Percentiles rank a stretch among this genome's conserved stretches.
phyloP scores from a whole-genome alignment of 768 basidiomycete genomes.

The Podaxis carcinomalis region DNA sequence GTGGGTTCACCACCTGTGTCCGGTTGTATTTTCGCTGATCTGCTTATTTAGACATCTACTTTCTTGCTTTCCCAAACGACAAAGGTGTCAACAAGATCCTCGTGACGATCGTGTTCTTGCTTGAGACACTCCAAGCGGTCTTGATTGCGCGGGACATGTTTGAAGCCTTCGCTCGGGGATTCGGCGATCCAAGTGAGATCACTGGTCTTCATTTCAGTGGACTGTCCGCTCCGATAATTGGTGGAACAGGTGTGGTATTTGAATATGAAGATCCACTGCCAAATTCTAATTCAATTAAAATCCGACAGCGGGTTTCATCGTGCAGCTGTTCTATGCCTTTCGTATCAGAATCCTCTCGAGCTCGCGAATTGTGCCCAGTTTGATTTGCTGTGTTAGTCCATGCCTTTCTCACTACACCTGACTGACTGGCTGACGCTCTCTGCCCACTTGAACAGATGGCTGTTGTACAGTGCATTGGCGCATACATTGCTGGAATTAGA shows the following conservation, averaged over 20 bases:
- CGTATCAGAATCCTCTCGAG: conserved; percentile 26
- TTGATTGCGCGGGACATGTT: conserved; percentile 24
- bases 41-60: conserved; percentile 23
- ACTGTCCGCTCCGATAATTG: conserved; percentile 25
- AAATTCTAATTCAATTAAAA: neutral
- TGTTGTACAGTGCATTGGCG: neutral
- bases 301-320: conserved; percentile 24
- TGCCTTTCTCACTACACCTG: neutral
- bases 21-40: neutral
- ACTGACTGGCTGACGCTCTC: neutral
- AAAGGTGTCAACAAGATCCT: conserved; percentile 18
- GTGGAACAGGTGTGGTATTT: conserved; percentile 23
- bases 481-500: neutral
- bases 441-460: neutral
- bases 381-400: conserved; percentile 6
- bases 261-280: neutral
- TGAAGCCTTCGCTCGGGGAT: conserved; percentile 23
- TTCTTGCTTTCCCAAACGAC: conserved; percentile 28
- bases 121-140: conserved; percentile 25
- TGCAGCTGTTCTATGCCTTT: conserved; percentile 29
- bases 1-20: conserved; percentile 14
- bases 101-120: conserved; percentile 22
- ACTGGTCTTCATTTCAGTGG: conserved; percentile 21
- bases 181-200: conserved; percentile 22
- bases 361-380: conserved; percentile 10